These are phyloP conservation scores for Boletus pseudopeckii DNA, from an alignment of 768 basidiomycete genomes.

Conservation along the genomic window DNA sequence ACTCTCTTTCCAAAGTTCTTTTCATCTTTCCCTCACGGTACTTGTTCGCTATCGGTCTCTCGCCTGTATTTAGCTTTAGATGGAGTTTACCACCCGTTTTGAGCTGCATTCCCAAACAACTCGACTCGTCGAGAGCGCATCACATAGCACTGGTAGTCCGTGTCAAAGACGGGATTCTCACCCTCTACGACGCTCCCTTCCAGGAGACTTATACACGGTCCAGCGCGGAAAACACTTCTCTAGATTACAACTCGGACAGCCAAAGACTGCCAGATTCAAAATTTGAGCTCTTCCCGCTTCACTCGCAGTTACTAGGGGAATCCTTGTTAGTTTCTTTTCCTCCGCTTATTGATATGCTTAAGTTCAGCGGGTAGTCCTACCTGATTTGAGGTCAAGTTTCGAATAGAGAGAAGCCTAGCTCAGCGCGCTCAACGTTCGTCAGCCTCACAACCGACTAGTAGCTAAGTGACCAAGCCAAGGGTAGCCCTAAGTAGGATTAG, in stretches of 20 bases:
- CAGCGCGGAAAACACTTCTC: constrained; percentile 70
- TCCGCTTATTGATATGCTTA: constrained; percentile 89
- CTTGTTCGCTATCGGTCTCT: too few relatives aligned
- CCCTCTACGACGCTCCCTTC: constrained; percentile 79
- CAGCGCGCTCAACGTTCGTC: too few relatives aligned
- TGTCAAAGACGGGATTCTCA: constrained; percentile 67
- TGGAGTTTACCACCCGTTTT: constrained; percentile 74
- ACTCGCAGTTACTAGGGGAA: constrained; percentile 87
- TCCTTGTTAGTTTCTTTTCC: constrained; percentile 91
- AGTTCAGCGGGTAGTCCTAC: constrained; percentile 83
- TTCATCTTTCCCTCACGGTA: too few relatives aligned
- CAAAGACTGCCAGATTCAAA: constrained; percentile 68
- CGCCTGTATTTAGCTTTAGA: too few relatives aligned
- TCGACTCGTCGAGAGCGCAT: constrained; percentile 75
- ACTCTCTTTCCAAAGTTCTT: too few relatives aligned
- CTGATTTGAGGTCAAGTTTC: constrained; percentile 84
- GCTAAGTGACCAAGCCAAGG: too few relatives aligned
- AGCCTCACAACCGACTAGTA: too few relatives aligned
- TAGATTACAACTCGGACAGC: constrained; percentile 74
- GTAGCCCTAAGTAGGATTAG: too few relatives aligned
- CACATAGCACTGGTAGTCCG: constrained; percentile 60
- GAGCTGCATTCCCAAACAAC: constrained; percentile 86
- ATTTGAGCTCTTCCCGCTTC: constrained; percentile 83
- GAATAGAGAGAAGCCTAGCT: too few relatives aligned
- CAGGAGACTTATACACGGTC: constrained; percentile 76